These are phyloP conservation scores for Termitomyces sp. DNA, from an alignment of 768 basidiomycete genomes.

Conservation along the genomic window DNA sequence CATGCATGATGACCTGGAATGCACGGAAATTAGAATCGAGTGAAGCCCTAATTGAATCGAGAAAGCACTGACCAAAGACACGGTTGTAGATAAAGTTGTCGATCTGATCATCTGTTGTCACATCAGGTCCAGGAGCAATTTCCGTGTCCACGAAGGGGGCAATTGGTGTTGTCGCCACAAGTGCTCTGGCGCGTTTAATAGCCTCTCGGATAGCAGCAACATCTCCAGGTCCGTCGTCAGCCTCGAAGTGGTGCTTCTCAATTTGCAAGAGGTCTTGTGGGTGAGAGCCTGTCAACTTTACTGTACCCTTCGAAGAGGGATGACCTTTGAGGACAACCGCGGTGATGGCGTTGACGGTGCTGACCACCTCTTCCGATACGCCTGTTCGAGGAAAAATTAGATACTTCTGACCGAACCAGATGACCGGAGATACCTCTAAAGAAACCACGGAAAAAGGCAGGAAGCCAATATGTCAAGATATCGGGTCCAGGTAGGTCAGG, in stretches of 20 bases:
- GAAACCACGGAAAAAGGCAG: constrained; percentile 24
- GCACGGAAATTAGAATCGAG: not conserved
- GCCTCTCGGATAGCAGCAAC: constrained; percentile 23
- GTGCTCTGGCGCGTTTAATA: constrained; percentile 19
- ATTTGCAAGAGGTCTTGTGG: constrained; percentile 27
- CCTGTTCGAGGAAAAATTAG: constrained; percentile 7
- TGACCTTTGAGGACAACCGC: constrained; percentile 25
- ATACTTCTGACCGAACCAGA: not conserved
- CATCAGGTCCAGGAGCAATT: constrained; percentile 18
- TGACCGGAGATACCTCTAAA: constrained; percentile 17
- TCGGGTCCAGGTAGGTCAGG: constrained; percentile 19
- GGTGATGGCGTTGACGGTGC: constrained; percentile 20
- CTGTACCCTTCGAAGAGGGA: constrained; percentile 27
- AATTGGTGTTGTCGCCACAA: constrained; percentile 17
- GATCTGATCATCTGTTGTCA: constrained; percentile 18
- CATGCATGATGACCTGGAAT: constrained; percentile 26
- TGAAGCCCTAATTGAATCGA: not conserved
- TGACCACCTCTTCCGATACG: constrained; percentile 18
- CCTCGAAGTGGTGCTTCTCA: constrained; percentile 26
- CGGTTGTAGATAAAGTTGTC: constrained; percentile 21
- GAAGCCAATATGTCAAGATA: constrained; percentile 23
- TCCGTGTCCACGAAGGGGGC: constrained; percentile 17
- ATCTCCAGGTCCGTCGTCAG: constrained; percentile 19
- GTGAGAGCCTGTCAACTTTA: constrained; percentile 25
- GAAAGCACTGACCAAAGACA: constrained; percentile 18